Conservation (phyloP, 2,329 filamentous ascomycete genomes). For the Scleromitrula shiraiana region DNA sequence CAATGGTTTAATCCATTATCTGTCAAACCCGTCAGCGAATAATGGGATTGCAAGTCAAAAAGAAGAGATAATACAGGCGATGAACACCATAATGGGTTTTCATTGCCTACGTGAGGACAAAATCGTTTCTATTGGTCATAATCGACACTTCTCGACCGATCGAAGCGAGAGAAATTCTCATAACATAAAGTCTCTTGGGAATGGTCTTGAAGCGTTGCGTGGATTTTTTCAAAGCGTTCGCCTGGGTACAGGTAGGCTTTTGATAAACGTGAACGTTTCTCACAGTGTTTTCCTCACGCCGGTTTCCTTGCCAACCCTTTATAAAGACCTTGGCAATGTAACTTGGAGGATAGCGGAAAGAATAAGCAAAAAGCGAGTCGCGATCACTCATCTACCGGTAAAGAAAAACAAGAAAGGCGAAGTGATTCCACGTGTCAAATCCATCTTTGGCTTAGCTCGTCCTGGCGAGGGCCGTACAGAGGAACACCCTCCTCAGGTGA, state of each 20-base stretch:
- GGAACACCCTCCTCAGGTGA: constrained; percentile 31
- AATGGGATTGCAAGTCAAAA: constrained; percentile 27
- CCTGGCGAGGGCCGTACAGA: constrained; percentile 30
- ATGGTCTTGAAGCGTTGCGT: constrained; percentile 47
- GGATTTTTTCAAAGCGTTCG: constrained; percentile 57
- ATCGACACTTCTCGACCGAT: constrained; percentile 42
- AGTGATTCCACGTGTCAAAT: constrained; percentile 34
- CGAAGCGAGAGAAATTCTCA: constrained; percentile 14
- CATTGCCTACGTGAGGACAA: constrained; percentile 30
- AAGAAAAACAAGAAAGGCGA: constrained; percentile 29
- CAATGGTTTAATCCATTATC: constrained; percentile 18
- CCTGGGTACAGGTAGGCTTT: constrained; percentile 45
- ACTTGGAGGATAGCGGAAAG: constrained; percentile 18
- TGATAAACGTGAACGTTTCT: constrained; percentile 57
- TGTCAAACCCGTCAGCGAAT: constrained; percentile 8
- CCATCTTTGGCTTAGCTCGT: constrained; percentile 39
- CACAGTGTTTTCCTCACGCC: constrained; percentile 49
- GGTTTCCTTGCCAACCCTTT: constrained; percentile 33
- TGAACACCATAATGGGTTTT: constrained; percentile 51
- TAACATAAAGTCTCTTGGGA: constrained; percentile 33
- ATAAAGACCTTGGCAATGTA: constrained; percentile 28
- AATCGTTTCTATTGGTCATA: constrained; percentile 40
- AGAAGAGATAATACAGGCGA: constrained; percentile 44
- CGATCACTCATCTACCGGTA: constrained; percentile 31
- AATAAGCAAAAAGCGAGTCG: constrained; percentile 35